Conservation (phyloP, 331 rosid genomes). For the Arachis monticola region DNA sequence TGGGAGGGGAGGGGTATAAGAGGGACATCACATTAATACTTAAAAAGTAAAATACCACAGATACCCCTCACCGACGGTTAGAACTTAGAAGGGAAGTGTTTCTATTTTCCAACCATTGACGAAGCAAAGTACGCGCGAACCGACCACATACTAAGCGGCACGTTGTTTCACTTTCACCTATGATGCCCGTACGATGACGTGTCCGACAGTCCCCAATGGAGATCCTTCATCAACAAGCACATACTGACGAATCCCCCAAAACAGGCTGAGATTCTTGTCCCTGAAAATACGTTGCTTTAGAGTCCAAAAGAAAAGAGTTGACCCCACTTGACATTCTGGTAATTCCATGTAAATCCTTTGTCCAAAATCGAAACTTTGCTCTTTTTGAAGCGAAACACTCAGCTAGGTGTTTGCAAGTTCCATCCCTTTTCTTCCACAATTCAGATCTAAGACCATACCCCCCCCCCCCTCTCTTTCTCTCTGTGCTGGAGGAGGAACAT, state of each 20-base stretch:
- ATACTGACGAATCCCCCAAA: neutral
- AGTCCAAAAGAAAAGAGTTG: neutral
- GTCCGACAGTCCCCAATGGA: neutral
- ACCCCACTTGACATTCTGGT: slow-evolving; percentile 38
- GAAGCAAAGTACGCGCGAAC: no score
- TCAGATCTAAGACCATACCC: slow-evolving; percentile 40
- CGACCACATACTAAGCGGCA: neutral
- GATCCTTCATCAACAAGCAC: neutral
- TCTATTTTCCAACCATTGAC: no score
- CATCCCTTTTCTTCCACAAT: slow-evolving; percentile 23
- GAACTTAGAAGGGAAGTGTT: no score
- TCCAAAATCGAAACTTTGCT: slow-evolving; percentile 5
- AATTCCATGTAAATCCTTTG: slow-evolving; percentile 4
- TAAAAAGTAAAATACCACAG: no score
- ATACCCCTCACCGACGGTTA: no score
- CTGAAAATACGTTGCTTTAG: slow-evolving; percentile 31
- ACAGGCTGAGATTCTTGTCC: slow-evolving; percentile 5
- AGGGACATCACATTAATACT: no score
- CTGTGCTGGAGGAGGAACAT: neutral
- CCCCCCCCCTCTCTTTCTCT: slow-evolving; percentile 30
- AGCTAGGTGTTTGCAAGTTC: neutral
- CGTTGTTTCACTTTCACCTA: neutral
- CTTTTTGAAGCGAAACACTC: neutral
- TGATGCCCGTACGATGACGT: slow-evolving; percentile 25
- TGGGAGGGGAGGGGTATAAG: no score